Evolutionary conservation across 441 rosid genomes (phyloP).

Genomic region (Populus hybrid): DNA sequence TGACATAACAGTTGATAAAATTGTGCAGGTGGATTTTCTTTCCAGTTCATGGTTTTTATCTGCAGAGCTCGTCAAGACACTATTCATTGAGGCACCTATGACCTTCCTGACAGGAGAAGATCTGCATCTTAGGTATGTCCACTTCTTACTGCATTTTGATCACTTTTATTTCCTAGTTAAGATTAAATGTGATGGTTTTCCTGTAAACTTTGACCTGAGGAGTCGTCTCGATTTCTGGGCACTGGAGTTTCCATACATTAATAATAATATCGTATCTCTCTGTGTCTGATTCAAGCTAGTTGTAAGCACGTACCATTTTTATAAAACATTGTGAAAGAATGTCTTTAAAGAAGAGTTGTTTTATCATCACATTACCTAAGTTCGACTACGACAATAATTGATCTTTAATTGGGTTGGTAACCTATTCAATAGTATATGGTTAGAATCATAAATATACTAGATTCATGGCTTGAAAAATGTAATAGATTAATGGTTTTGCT

Average conservation of each 20-base stretch:
- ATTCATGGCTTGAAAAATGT: neutral
- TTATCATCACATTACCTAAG: constrained; percentile 6
- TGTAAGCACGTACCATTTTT: neutral
- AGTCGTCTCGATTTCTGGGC: neutral
- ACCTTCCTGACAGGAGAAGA: constrained; percentile 97
- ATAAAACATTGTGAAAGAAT: neutral
- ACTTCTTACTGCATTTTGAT: neutral
- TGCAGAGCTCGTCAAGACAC: constrained; percentile 81
- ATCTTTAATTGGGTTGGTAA: constrained; percentile 29
- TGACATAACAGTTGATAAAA: constrained; percentile 63
- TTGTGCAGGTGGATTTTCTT: constrained; percentile 95
- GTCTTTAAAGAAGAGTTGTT: constrained; percentile 1
- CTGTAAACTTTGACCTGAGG: neutral
- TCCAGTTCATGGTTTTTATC: constrained; percentile 97
- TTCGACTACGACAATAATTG: constrained; percentile 13
- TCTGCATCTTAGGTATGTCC: constrained; percentile 80
- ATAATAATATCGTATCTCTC: neutral
- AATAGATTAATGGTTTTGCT: neutral
- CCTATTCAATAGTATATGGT: constrained; percentile 26
- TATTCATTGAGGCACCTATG: constrained; percentile 82
- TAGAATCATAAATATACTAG: neutral
- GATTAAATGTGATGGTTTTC: neutral
- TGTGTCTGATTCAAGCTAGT: neutral
- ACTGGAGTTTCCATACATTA: neutral
- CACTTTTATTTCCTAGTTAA: neutral